These are phyloP conservation scores for Huntiella bhutanensis DNA, from an alignment of 2,329 filamentous ascomycete genomes.

Conservation along the genomic window DNA sequence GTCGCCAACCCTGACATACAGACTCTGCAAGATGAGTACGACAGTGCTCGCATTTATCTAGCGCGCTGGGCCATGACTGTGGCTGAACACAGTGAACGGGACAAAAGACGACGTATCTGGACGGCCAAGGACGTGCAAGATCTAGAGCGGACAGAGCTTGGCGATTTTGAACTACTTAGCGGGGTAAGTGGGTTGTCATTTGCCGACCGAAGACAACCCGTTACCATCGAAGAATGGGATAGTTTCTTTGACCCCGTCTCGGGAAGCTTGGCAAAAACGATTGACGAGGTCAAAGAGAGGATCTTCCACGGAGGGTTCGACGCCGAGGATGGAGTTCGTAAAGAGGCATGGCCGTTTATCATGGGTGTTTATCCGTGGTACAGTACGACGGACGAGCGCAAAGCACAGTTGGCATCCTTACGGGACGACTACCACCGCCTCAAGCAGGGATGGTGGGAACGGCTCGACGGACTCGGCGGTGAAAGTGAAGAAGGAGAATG, in stretches of 20 bases:
- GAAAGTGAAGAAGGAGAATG: conserved; percentile 73
- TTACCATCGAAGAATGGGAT: conserved; percentile 79
- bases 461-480: conserved; percentile 63
- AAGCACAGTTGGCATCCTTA: conserved; percentile 63
- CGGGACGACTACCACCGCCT: conserved; percentile 86
- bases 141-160: conserved; percentile 84
- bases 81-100: conserved; percentile 84
- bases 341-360: conserved; percentile 91
- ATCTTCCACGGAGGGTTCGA: conserved; percentile 89
- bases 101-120: conserved; percentile 74
- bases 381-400: conserved; percentile 68
- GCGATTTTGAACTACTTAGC: conserved; percentile 87
- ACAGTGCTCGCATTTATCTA: conserved; percentile 84
- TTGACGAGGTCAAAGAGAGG: conserved; percentile 90
- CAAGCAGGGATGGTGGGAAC: conserved; percentile 93
- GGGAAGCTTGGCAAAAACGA: conserved; percentile 58
- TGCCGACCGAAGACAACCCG: conserved; percentile 55
- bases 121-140: conserved; percentile 83
- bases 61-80: conserved; percentile 98
- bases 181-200: conserved; percentile 55
- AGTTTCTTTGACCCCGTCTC: conserved; percentile 62
- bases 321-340: conserved; percentile 74
- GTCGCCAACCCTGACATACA: conserved; percentile 87
- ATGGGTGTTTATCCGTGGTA: conserved; percentile 89
- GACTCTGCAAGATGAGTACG: conserved; percentile 89